Evolutionary conservation across 1,139 yeast genomes (phyloP), one percentile per base, ranked within the genome.

Genomic region (Pichia sp.): DNA sequence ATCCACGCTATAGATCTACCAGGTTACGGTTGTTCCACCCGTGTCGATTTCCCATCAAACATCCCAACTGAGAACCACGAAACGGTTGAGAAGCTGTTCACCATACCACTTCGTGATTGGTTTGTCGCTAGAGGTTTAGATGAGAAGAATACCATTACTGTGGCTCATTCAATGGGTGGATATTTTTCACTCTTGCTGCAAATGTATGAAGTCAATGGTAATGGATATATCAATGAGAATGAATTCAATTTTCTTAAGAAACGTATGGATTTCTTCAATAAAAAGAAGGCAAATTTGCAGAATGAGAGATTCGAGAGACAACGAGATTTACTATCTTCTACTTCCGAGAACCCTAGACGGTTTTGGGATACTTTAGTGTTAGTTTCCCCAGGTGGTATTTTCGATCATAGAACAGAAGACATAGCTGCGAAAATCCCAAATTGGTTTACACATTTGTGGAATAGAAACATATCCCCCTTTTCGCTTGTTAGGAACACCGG

Each of bases 21-120:
- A n/a, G 93, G 91, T 0, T 81, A 78, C 52, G 91, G 91, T 0
- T 77, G 80, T 48, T 77, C 86, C 1, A 71, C 85, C 1, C 60
- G 91, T 42, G 81, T 84, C 0, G 60, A 63, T 9, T 77, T 74
- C 39, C 72, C 72, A 47, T 44, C 9, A 50, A 50, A 32, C 51
- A 35, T 57, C 49, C 41, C 66, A 51, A 15, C 37, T 39, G 50
- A 52, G 20, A 47, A 59, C 14, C 45, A 50, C 27, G 33, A 41
- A 8, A 44, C 42, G 12, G 74, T 73, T 20, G 80, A 74, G 47
- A 47, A 53, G 5, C 69, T 77, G 72, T 75, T 74, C 52, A 72
- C 70, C 35, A 68, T 70, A 32, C 69, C 79, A 1, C 64, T 66
- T 35, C 50, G 57, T 6, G 58, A 57, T 11, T 75, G 81, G 80